Conservation (phyloP, 202 grass and related monocot genomes). For the Schoenoplectus tabernaemontani region DNA sequence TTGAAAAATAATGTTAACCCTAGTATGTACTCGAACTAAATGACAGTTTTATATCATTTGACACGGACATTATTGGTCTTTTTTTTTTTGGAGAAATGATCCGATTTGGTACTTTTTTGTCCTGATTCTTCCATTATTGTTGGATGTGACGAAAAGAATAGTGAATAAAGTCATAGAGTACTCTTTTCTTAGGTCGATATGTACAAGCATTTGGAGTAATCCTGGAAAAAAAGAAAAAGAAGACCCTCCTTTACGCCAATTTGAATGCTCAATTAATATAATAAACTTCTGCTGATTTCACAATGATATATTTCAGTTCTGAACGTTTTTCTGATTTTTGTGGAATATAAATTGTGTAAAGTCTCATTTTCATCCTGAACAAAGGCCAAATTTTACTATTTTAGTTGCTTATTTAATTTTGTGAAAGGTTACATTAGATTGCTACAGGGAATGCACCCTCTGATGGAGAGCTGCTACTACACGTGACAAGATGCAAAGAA, state of each 20-base stretch:
- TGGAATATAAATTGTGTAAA: neutral
- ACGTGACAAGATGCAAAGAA: neutral
- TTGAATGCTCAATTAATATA: neutral
- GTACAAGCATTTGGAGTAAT: slow-evolving; percentile 4
- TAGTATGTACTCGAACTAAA: neutral
- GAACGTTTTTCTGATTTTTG: neutral
- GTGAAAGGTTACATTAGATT: too few species aligned
- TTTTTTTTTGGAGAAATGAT: neutral
- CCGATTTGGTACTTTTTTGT: neutral
- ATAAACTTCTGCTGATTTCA: neutral
- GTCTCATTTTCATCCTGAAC: neutral
- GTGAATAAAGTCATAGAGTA: neutral
- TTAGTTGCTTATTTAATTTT: neutral
- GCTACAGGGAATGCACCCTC: too few species aligned
- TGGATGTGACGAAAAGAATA: slow-evolving; percentile 13
- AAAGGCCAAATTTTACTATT: neutral
- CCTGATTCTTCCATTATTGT: slow-evolving; percentile 25
- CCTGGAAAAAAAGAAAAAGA: slow-evolving; percentile 19
- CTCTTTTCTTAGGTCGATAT: neutral
- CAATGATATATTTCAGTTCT: neutral
- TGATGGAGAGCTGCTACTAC: neutral
- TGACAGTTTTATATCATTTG: neutral
- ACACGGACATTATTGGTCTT: neutral
- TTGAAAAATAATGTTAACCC: neutral
- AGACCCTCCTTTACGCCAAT: neutral